A percentile compares a stretch with the other conserved stretches of the same genome.
phyloP scores from a whole-genome alignment of 2,329 filamentous ascomycete species.

The Fusarium torreyae region DNA sequence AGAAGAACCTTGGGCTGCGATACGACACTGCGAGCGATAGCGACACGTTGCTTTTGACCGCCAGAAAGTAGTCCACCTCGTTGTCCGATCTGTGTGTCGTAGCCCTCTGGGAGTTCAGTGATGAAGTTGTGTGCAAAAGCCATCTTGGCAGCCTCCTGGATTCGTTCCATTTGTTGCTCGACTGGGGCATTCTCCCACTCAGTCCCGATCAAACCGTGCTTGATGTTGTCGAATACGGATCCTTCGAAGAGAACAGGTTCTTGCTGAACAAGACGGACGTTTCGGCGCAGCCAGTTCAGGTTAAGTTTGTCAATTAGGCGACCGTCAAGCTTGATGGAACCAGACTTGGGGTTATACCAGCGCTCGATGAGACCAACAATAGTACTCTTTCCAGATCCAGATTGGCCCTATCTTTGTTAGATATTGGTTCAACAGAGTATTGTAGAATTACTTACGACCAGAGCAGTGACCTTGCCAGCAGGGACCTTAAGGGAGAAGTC shows the following conservation, averaged over 20 bases:
- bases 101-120: conserved; percentile 61
- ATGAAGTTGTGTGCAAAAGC: conserved; percentile 69
- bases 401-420: conserved; percentile 50
- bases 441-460: conserved; percentile 58
- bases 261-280: conserved; percentile 58
- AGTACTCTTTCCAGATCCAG: conserved; percentile 59
- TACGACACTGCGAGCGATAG: conserved; percentile 75
- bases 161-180: conserved; percentile 61
- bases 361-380: conserved; percentile 58
- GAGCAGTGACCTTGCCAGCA: conserved; percentile 61
- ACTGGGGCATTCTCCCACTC: conserved; percentile 55
- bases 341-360: conserved; percentile 56
- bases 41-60: conserved; percentile 75
- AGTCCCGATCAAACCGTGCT: conserved; percentile 63
- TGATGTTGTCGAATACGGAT: conserved; percentile 69
- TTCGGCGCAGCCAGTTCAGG: conserved; percentile 57
- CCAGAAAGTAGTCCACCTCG: conserved; percentile 76
- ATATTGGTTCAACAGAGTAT: background rate
- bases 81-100: conserved; percentile 72
- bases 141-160: conserved; percentile 63
- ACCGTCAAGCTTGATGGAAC: conserved; percentile 57
- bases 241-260: conserved; percentile 63
- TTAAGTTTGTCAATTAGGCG: conserved; percentile 54
- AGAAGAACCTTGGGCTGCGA: conserved; percentile 73
- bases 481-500: conserved; percentile 61